These are phyloP conservation scores for Hypoxylon sp. DNA, from an alignment of 2,329 filamentous ascomycete genomes.

Conservation along the genomic window DNA sequence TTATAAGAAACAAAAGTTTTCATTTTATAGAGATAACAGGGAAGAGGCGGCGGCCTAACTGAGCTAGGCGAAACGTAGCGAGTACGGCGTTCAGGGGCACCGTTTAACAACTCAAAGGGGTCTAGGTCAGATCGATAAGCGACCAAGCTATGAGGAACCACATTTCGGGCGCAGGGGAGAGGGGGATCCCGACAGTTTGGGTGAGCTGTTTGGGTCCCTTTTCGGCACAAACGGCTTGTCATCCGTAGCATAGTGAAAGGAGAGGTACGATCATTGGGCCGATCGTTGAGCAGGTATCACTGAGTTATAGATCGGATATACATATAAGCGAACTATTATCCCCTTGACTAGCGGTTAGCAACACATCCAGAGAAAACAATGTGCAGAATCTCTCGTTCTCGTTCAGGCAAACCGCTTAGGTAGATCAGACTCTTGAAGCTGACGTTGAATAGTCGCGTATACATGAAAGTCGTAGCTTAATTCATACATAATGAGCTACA, in stretches of 20 bases:
- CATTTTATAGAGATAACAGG: not conserved
- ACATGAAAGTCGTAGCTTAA: not conserved
- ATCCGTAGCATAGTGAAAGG: not conserved
- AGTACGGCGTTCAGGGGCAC: not conserved
- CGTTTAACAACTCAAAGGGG: not conserved
- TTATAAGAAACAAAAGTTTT: not conserved
- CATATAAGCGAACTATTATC: not conserved
- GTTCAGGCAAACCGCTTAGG: not conserved
- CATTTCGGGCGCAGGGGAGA: too few species aligned
- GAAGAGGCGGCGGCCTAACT: not conserved
- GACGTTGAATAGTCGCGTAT: not conserved
- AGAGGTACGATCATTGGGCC: conserved; percentile 17
- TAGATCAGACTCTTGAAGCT: not conserved
- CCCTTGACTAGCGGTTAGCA: not conserved
- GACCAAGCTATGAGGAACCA: too few species aligned
- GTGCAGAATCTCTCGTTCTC: not conserved
- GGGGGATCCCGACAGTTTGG: not conserved
- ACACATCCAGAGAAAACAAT: not conserved
- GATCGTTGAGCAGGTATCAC: conserved; percentile 26
- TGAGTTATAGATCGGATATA: conserved; percentile 26
- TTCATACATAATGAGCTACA: not conserved
- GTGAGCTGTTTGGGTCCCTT: not conserved
- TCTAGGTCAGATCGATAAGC: not conserved
- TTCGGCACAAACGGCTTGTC: not conserved
- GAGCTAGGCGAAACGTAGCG: not conserved